phyloP scores from a whole-genome alignment of 441 rosid genomes.

The Pelargonium australe region DNA sequence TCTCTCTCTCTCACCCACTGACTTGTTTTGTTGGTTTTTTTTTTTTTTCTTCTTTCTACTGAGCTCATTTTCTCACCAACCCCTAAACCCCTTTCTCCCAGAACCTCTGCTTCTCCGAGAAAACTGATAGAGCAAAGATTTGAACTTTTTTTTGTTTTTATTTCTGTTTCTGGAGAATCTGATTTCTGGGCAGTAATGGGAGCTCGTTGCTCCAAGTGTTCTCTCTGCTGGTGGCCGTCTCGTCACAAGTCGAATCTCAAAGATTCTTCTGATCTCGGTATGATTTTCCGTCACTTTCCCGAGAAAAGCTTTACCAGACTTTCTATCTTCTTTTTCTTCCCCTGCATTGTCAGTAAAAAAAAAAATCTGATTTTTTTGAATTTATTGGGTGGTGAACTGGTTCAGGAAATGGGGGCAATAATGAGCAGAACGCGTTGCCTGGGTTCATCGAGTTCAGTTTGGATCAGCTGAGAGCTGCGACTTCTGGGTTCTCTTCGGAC shows the following conservation, averaged over 20 bases:
- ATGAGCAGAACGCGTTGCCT: conserved; percentile 35
- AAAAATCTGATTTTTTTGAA: not conserved
- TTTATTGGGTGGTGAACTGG: not conserved
- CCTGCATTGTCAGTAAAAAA: too few relatives aligned
- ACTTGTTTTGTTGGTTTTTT: too few relatives aligned
- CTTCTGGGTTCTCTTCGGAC: conserved; percentile 63
- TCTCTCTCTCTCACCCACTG: conserved; percentile 16
- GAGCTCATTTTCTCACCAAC: conserved; percentile 19
- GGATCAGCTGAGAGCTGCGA: conserved; percentile 72
- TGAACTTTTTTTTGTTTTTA: not conserved
- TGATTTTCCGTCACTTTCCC: conserved; percentile 26
- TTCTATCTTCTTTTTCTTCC: too few relatives aligned
- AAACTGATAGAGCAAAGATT: conserved; percentile 16
- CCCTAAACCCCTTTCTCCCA: conserved; percentile 22
- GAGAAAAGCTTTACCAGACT: not conserved
- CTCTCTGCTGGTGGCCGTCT: conserved; percentile 83
- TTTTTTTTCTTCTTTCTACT: not conserved
- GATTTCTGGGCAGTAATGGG: conserved; percentile 44
- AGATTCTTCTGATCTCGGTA: conserved; percentile 69
- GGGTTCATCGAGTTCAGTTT: conserved; percentile 67
- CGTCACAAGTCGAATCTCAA: conserved; percentile 57
- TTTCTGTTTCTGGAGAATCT: too few relatives aligned
- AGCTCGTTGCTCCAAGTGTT: conserved; percentile 81
- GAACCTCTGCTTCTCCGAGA: conserved; percentile 16
- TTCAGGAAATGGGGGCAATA: conserved; percentile 49